phyloP scores from a whole-genome alignment of 2,329 filamentous ascomycete genomes.

The Raffaelea arxii region DNA sequence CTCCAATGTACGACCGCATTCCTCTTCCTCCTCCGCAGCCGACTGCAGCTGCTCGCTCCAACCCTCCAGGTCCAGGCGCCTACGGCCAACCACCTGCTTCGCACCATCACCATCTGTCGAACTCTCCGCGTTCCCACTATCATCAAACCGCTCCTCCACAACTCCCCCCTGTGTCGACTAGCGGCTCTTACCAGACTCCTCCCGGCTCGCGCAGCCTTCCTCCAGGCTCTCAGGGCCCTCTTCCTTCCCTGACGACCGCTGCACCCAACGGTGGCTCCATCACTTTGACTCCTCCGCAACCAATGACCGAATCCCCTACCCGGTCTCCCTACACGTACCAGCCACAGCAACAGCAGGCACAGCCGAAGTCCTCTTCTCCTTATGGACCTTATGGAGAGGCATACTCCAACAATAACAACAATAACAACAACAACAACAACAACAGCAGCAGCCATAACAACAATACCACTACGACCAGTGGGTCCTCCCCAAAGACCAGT shows the following conservation, averaged over 20 bases:
- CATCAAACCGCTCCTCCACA: constrained; percentile 7
- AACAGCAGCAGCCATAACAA: constrained; percentile 38
- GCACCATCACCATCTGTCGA: constrained; percentile 2
- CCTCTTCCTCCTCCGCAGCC: constrained; percentile 9
- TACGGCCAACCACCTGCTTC: too few relatives aligned
- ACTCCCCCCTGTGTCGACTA: constrained; percentile 9
- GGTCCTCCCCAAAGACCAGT: background rate
- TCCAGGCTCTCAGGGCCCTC: constrained; percentile 5
- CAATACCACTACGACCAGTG: constrained; percentile 32
- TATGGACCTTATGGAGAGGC: too few relatives aligned
- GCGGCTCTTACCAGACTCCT: constrained; percentile 5
- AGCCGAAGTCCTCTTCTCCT: too few relatives aligned
- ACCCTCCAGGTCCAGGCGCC: background rate
- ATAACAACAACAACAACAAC: constrained; percentile 23
- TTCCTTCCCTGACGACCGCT: constrained; percentile 4
- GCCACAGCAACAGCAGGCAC: constrained; percentile 19
- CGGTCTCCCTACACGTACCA: constrained; percentile 17
- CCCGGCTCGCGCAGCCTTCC: constrained; percentile 8
- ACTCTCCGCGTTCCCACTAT: constrained; percentile 9
- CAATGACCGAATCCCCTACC: constrained; percentile 5
- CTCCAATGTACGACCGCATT: constrained; percentile 11
- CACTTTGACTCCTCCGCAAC: constrained; percentile 7
- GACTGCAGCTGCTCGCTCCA: constrained; percentile 1
- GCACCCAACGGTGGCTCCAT: background rate
- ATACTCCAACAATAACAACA: too few relatives aligned